Conservation (phyloP, 805 yeast species). For the Priceomyces carsonii region DNA sequence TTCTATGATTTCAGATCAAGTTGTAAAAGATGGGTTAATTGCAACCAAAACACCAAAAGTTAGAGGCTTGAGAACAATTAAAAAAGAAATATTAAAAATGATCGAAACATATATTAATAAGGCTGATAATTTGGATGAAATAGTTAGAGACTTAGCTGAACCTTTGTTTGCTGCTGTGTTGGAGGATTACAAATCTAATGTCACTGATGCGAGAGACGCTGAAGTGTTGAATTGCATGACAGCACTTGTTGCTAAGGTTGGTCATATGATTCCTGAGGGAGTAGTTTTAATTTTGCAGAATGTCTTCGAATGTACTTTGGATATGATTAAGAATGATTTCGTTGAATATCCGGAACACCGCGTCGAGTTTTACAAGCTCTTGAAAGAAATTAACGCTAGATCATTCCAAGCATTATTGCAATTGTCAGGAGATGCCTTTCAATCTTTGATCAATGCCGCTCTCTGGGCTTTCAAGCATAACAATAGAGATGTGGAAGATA, state of each 20-base stretch:
- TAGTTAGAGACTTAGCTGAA: constrained; percentile 78
- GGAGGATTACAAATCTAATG: constrained; percentile 84
- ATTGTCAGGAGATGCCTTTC: constrained; percentile 90
- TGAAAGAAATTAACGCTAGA: constrained; percentile 82
- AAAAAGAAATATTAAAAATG: constrained; percentile 87
- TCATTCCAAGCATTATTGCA: constrained; percentile 85
- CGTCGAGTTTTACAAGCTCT: constrained; percentile 88
- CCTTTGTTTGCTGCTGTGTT: constrained; percentile 82
- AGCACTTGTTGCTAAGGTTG: constrained; percentile 84
- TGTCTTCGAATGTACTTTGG: constrained; percentile 91
- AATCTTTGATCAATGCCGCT: constrained; percentile 87
- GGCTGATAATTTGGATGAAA: constrained; percentile 83
- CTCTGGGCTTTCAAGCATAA: constrained; percentile 98
- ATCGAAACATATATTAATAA: constrained; percentile 85
- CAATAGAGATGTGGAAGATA: constrained; percentile 93
- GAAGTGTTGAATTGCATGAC: constrained; percentile 96
- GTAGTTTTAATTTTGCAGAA: constrained; percentile 83
- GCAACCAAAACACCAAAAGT: constrained; percentile 96
- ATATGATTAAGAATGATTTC: constrained; percentile 93
- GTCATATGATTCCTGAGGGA: constrained; percentile 84
- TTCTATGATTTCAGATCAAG: constrained; percentile 76
- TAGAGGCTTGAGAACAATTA: constrained; percentile 92
- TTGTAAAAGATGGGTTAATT: constrained; percentile 76
- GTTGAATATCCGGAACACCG: constrained; percentile 98
- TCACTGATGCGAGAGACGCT: constrained; percentile 96